These are phyloP conservation scores for Diaporthe amygdali DNA, from an alignment of 2,329 filamentous ascomycete species.

Conservation along the genomic window DNA sequence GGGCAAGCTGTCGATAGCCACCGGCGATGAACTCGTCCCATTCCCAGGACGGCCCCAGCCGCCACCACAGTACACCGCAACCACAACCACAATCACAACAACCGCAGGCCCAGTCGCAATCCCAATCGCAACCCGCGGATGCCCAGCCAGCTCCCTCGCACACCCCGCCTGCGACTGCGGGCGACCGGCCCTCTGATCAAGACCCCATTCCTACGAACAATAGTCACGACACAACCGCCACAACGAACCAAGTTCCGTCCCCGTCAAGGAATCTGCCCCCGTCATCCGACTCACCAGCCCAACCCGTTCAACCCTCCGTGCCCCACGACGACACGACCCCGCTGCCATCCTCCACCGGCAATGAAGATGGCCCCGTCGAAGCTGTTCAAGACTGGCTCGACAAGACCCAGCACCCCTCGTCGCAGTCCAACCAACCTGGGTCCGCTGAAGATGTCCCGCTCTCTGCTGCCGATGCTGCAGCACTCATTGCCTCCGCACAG, in stretches of 20 bases:
- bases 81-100: not conserved
- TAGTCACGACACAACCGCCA: not conserved
- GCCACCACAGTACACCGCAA: slow-evolving; percentile 1
- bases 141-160: not conserved
- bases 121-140: not conserved
- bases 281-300: not conserved
- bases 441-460: not conserved
- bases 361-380: not conserved
- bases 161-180: not conserved
- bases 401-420: not conserved
- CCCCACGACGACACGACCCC: not conserved
- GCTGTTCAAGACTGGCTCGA: not conserved
- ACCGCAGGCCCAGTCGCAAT: not conserved
- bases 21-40: slow-evolving; percentile 26
- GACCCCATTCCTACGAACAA: not conserved
- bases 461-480: not conserved
- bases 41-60: slow-evolving; percentile 18
- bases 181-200: not conserved
- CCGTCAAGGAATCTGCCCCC: not conserved
- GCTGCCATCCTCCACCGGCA: not conserved
- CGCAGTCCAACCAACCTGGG: not conserved
- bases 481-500: not conserved
- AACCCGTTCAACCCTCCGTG: not conserved
- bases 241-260: not conserved
- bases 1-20: slow-evolving; percentile 17